Evolutionary conservation across 352 stramenopile species (phyloP), one percentile per base, ranked within the genome.

Genomic region (Phytopythium aichiense): DNA sequence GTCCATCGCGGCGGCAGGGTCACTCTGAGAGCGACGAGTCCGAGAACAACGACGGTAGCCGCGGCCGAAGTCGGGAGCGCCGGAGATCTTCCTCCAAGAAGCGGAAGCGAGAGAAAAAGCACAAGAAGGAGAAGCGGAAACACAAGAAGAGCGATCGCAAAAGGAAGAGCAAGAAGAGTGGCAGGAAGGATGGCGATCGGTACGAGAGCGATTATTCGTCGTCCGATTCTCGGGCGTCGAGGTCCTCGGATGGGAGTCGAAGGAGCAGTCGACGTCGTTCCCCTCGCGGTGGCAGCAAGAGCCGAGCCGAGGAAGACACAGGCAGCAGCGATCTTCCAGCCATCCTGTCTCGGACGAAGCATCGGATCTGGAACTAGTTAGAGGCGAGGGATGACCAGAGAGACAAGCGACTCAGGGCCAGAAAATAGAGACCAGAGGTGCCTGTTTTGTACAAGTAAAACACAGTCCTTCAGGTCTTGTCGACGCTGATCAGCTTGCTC

Each of bases 301-400:
- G 28, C 9, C 15, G 40, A 33, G 20, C 30, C 7, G 38, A 57
- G 5, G 33, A 53, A n/a, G 46, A 52, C 3, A 11, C 51, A 7
- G 48, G 20, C 13, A 46, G 57, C 46, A 37, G 55, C 20, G 56
- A 57, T 18, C 25, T 66, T 8, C 58, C 64, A n/a, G 60, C 71
- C 16, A 81, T 81, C 50, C 45, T 81, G 18, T 28, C 54, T 12
- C 65, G 71, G 4, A 63, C 71, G 11, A 72, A 69, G 25, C 73
- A 81, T 51, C 71, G 68, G 23, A 65, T 81, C 50, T 81, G 73
- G 71, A 79, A 77, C 31, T 81, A 61, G 28, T 20, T 33, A 1
- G 46, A 33, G 22, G 0, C 7, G 11, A n/a, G 0, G 15, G 18
- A 30, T 7, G 43, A 22, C 2, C 45, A 51, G 46, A 33, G 3